Percentiles rank a stretch among this genome's conserved stretches.
Conservation (phyloP, 129 eudicot species). For the Helichrysum umbraculigerum region DNA sequence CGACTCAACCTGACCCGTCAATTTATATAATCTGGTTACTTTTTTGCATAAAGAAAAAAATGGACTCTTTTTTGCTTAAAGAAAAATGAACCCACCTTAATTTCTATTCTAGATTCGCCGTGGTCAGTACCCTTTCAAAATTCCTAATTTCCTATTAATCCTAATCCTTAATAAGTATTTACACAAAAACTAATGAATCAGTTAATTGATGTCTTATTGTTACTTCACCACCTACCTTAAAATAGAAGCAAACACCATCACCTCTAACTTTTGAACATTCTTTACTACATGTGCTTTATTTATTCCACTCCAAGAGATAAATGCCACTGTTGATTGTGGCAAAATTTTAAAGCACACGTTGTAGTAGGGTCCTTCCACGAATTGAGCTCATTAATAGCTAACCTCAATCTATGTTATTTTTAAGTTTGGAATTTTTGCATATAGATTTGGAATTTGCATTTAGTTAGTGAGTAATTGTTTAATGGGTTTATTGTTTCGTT, state of each 20-base stretch:
- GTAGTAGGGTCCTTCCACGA: slow-evolving; percentile 26
- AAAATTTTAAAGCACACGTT: slow-evolving; percentile 8
- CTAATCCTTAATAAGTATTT: not conserved
- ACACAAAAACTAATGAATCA: too few species aligned
- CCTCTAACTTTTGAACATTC: slow-evolving; percentile 28
- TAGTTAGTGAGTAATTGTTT: too few species aligned
- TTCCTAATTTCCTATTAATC: not conserved
- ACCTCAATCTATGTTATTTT: not conserved
- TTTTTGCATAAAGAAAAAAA: too few species aligned
- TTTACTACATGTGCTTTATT: slow-evolving; percentile 23
- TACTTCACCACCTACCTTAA: slow-evolving; percentile 35
- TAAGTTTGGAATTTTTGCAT: not conserved
- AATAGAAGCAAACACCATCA: slow-evolving; percentile 28
- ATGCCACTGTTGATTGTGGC: slow-evolving; percentile 23
- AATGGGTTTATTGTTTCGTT: too few species aligned
- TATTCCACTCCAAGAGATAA: slow-evolving; percentile 20
- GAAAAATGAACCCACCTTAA: too few species aligned
- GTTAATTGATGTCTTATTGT: not conserved
- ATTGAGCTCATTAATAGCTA: slow-evolving; percentile 1
- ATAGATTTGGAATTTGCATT: not conserved
- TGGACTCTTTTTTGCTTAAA: too few species aligned
- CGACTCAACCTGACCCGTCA: too few species aligned
- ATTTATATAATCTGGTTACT: too few species aligned
- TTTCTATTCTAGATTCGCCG: not conserved
- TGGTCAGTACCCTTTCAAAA: not conserved